Evolutionary conservation across 768 basidiomycete species (phyloP).

Genomic region (Mycena capillaripes): DNA sequence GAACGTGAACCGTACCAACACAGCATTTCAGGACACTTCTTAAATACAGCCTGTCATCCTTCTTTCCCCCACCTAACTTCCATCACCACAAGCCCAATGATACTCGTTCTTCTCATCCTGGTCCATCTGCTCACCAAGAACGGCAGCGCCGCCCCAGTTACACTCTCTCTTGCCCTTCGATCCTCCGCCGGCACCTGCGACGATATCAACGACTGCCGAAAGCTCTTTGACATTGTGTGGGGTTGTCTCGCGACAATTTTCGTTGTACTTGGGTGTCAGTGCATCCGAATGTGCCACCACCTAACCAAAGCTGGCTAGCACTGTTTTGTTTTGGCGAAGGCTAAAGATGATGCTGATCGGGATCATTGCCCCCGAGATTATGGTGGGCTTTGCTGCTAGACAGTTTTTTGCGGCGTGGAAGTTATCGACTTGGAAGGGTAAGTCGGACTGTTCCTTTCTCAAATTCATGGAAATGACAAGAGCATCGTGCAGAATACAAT

Average conservation of each 20-base stretch:
- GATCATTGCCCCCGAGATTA: no score
- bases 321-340: no score
- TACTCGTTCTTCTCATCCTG: conserved; percentile 5
- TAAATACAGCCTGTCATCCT: no score
- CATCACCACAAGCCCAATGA: not conserved
- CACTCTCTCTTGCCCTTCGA: not conserved
- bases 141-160: not conserved
- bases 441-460: not conserved
- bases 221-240: conserved; percentile 35
- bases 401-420: conserved; percentile 33
- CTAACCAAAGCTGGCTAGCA: conserved; percentile 4
- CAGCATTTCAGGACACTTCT: no score
- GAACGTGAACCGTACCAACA: not conserved
- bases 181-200: not conserved
- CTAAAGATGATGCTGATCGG: no score
- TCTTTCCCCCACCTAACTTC: no score
- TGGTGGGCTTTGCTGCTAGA: no score
- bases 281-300: conserved; percentile 42
- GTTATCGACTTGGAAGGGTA: not conserved
- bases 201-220: conserved; percentile 22
- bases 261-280: conserved; percentile 41
- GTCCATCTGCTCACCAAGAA: not conserved
- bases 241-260: conserved; percentile 38
- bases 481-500: not conserved
- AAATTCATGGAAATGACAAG: not conserved